Evolutionary conservation across 2,329 filamentous ascomycete species (phyloP), one percentile per base, ranked within the genome.

Genomic region (Orbilia ellipsospora): DNA sequence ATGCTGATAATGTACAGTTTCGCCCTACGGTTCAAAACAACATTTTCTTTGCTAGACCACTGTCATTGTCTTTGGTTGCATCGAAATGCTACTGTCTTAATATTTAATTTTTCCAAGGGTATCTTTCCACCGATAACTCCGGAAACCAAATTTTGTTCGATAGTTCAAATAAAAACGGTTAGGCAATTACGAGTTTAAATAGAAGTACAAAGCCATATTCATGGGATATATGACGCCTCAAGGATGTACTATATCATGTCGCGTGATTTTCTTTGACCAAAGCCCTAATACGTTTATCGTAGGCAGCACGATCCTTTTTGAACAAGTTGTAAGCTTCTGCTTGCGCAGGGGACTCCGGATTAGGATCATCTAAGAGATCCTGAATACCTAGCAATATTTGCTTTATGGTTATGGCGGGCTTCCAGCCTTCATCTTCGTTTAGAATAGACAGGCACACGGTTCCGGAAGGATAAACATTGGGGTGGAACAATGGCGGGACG

Each of bases 351-450:
- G 93, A 97, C 60, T 99, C 95, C 2, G 94, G 95, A 81, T 99
- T 99, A 15, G 96, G 95, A 80, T 97, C 94, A 82, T 99, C 91
- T 48, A 99, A 89, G 1, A 99, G 88, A 80, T 96, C 94, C 83
- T 99, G 95, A 70, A 99, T 96, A 57, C 95, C 95, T 0, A 98
- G 87, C 4, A 98, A 88, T 78, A 99, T 98, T 84, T 98, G 93
- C 84, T 97, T 98, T 82, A 99, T 93, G 0, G 95, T 99, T 81
- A 99, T 99, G 5, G 95, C 94, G 0, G 95, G 96, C 83, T 96
- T 96, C 95, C 96, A 99, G 5, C 92, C 94, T 82, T 99, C 95
- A 80, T 99, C 95, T 83, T 99, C 96, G 84, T 98, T 99, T 78
- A 99, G 85, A 79, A 99, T 99, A 28, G 93, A 97, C 20, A 99